Evolutionary conservation across 306 rosid species (phyloP).

Genomic region (Vigna nakashimae): DNA sequence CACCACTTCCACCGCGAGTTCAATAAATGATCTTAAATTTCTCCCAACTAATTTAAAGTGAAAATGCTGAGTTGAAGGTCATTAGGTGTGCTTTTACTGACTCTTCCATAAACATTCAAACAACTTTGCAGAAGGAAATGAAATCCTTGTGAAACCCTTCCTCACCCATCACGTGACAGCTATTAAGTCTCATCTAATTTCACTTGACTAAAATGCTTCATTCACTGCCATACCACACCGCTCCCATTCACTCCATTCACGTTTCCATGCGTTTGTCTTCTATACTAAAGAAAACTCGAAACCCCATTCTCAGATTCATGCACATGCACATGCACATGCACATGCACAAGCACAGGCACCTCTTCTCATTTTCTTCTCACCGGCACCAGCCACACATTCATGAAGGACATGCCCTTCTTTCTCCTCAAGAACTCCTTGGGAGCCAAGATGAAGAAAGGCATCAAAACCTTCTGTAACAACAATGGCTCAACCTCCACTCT

Average conservation of each 20-base stretch:
- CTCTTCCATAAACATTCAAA: constrained; percentile 36
- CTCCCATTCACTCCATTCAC: constrained; percentile 74
- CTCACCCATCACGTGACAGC: constrained; percentile 53
- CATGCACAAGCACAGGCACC: background rate
- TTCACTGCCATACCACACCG: constrained; percentile 65
- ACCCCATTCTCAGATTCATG: constrained; percentile 49
- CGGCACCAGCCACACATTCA: background rate
- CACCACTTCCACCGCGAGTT: constrained; percentile 36
- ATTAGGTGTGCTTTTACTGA: constrained; percentile 40
- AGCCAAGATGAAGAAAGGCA: constrained; percentile 79
- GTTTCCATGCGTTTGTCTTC: constrained; percentile 47
- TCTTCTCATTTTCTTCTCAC: background rate
- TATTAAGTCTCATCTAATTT: constrained; percentile 57
- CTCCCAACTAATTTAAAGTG: constrained; percentile 44
- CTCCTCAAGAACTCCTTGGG: constrained; percentile 76
- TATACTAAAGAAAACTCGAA: constrained; percentile 44
- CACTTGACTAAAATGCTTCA: constrained; percentile 45
- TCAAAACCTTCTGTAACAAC: constrained; percentile 75
- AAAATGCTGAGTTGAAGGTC: constrained; percentile 20
- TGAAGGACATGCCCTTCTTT: constrained; percentile 75
- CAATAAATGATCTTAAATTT: constrained; percentile 44
- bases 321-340: constrained; percentile 27
- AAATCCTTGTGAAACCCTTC: constrained; percentile 49
- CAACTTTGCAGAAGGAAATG: constrained; percentile 51
- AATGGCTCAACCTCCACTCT: constrained; percentile 56